Conservation (phyloP, 805 yeast species). For the Kregervanrija delftensis region DNA sequence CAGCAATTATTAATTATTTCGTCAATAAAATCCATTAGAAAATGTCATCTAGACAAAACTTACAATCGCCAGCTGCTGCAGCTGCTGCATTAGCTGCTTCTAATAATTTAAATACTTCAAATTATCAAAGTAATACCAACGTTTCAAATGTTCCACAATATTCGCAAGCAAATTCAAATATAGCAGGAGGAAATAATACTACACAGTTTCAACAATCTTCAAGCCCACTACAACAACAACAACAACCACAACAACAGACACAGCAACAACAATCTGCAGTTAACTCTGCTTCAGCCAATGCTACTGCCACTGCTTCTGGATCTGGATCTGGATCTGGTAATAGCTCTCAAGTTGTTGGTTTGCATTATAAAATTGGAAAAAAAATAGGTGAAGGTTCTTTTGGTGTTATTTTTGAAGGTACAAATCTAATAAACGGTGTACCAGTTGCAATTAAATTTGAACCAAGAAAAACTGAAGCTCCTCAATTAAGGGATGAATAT, state of each 20-base stretch:
- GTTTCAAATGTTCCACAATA: slow-evolving; percentile 25
- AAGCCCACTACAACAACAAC: slow-evolving; percentile 11
- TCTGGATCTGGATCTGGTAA: slow-evolving; percentile 18
- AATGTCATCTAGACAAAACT: slow-evolving; percentile 21
- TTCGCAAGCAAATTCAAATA: slow-evolving; percentile 5
- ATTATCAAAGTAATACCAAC: slow-evolving; percentile 16
- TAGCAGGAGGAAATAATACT: slow-evolving; percentile 1
- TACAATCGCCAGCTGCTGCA: slow-evolving; percentile 26
- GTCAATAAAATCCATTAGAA: too few species aligned
- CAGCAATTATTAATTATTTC: too few species aligned
- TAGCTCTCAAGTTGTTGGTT: slow-evolving; percentile 70
- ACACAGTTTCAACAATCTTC: slow-evolving; percentile 10
- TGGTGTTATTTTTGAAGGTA: slow-evolving; percentile 95
- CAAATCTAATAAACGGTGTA: slow-evolving; percentile 82
- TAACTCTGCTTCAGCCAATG: slow-evolving; percentile 4
- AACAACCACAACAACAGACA: slow-evolving; percentile 8
- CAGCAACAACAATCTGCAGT: slow-evolving; percentile 5
- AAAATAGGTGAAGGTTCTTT: slow-evolving; percentile 98
- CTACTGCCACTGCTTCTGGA: slow-evolving; percentile 10
- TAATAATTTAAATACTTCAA: slow-evolving; percentile 16
- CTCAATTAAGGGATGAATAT: slow-evolving; percentile 94
- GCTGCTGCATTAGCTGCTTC: slow-evolving; percentile 30
- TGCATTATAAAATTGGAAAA: slow-evolving; percentile 94
- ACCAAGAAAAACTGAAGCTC: slow-evolving; percentile 95
- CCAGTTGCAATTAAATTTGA: slow-evolving; percentile 97